Percentiles rank a stretch among this genome's conserved stretches.
Evolutionary conservation across 208 protist genomes (phyloP).

Genomic region (Leishmania tarentolae): DNA sequence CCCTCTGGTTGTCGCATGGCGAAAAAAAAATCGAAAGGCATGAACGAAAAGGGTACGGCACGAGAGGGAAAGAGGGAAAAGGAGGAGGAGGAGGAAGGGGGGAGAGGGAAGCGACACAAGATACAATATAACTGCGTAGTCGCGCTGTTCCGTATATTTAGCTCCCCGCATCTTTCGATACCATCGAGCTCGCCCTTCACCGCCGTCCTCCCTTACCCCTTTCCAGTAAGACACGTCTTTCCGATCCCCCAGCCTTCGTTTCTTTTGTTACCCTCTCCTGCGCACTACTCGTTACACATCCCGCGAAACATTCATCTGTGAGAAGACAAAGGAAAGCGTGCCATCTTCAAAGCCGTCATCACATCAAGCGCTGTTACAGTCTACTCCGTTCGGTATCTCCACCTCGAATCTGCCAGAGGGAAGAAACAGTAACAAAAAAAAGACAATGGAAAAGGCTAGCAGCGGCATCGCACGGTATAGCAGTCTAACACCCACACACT

Average conservation of each 20-base stretch:
- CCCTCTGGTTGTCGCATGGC: neutral
- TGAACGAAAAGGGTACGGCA: neutral
- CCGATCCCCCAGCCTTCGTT: neutral
- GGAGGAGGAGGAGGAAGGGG: neutral
- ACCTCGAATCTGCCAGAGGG: neutral
- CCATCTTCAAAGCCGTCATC: neutral
- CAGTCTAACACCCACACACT: neutral
- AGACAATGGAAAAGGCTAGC: neutral
- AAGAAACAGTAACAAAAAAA: neutral
- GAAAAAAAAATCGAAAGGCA: neutral
- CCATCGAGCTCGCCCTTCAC: neutral
- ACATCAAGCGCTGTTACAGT: neutral
- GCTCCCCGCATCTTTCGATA: neutral
- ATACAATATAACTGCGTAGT: neutral
- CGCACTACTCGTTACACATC: neutral
- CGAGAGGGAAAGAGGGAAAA: neutral
- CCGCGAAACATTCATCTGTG: neutral
- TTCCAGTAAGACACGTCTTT: neutral
- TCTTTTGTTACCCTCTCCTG: neutral
- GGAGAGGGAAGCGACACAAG: neutral
- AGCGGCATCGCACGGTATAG: conserved; percentile 10
- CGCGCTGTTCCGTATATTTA: neutral
- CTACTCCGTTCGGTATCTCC: neutral
- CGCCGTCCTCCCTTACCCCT: neutral
- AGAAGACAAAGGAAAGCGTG: neutral